Conservation (phyloP, 768 basidiomycete genomes). For the Phylloporus sp. region DNA sequence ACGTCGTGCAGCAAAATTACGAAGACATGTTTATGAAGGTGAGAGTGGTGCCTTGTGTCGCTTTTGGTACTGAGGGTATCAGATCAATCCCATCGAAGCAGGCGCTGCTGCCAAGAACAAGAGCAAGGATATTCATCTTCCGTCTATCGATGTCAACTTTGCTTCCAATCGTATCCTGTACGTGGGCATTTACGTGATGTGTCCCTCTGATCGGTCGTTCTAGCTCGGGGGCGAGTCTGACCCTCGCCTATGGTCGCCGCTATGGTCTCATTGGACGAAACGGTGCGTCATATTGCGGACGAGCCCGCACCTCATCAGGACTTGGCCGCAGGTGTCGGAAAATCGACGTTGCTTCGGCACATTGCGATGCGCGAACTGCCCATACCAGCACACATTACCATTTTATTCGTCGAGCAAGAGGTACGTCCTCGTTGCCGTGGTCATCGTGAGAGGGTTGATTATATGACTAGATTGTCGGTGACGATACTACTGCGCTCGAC, state of each 20-base stretch:
- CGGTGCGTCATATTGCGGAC: slow-evolving; percentile 36
- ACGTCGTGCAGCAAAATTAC: slow-evolving; percentile 78
- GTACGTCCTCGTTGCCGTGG: slow-evolving; percentile 36
- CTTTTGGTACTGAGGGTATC: background rate
- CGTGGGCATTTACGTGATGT: slow-evolving; percentile 11
- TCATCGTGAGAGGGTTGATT: background rate
- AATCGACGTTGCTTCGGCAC: slow-evolving; percentile 91
- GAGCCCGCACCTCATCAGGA: background rate
- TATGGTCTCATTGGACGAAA: slow-evolving; percentile 92
- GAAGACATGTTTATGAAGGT: slow-evolving; percentile 99
- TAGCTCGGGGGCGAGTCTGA: slow-evolving; percentile 82
- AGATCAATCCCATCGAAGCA: slow-evolving; percentile 93
- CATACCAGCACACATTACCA: slow-evolving; percentile 92
- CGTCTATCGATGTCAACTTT: slow-evolving; percentile 94
- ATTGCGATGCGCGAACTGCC: slow-evolving; percentile 94
- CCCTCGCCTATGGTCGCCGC: slow-evolving; percentile 82
- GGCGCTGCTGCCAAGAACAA: slow-evolving; percentile 80
- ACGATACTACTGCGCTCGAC: slow-evolving; percentile 87
- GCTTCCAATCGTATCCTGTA: slow-evolving; percentile 92
- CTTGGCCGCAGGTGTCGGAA: slow-evolving; percentile 69
- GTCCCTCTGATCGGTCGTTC: slow-evolving; percentile 3
- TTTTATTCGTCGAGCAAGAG: slow-evolving; percentile 98
- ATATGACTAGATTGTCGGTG: slow-evolving; percentile 70
- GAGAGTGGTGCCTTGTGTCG: background rate
- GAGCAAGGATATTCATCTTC: slow-evolving; percentile 94